Evolutionary conservation across 495 filamentous ascomycete genomes (phyloP), one percentile per base, ranked within the genome.

Genomic region (Trichodelitschia bisporula): DNA sequence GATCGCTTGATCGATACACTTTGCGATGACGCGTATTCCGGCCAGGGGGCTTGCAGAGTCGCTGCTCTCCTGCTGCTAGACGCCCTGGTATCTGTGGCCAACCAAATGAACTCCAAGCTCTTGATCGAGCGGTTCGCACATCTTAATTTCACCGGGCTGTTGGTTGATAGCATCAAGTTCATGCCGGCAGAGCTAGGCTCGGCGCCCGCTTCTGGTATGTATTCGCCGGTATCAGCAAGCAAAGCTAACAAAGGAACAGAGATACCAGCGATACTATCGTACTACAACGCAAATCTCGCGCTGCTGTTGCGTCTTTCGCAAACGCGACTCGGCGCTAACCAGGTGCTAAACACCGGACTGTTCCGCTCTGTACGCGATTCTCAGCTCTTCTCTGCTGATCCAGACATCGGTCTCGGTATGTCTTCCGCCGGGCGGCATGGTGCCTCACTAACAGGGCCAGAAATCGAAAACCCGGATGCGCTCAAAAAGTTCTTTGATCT

Each of bases 1-100:
- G 71, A 77, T 36, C 62, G 68, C 32, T 56, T 91, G 4, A 60
- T 95, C 29, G 77, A 86, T 43, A 66, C 77, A 10, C 61, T 91
- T 34, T 93, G 80, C 45, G 84, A 95, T 47, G 86, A 99, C 57
- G 86, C 80, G 31, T 79, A 82, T 47, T 68, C 68, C 36, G 79
- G 79, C 12, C 72, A 83, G 45, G 65, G 73, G 14, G 61, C 59
- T 15, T 86, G 77, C 43, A 72, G 83, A 33, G 69, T 83, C 11
- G 69, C 83, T 3, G 77, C 86, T 19, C 57, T 91, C 19, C 60
- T 92, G 17, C 54, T 93, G 15, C 54, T 79, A 17, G 70, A 73
- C 15, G 54, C 79, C 12, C 56, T 92, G 3, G 64, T 71, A 23
- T 56, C 63, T 10, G 49, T 84, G 18, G 72, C 69, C 33, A 61